Conservation (phyloP, 129 eudicot species). For the Cynara cardunculus region DNA sequence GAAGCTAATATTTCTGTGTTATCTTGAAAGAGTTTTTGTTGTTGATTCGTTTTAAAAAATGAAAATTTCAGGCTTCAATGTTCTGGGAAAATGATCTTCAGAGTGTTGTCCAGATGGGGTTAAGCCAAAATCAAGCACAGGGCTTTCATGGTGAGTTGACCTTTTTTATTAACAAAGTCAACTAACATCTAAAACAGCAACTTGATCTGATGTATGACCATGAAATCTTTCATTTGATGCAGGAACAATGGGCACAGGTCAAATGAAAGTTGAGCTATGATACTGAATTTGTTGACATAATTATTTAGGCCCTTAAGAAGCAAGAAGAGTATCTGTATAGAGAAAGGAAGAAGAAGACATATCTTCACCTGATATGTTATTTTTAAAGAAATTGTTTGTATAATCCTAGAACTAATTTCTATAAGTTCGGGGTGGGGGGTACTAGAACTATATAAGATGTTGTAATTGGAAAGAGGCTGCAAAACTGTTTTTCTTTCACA, state of each 20-base stretch:
- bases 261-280: slow-evolving; percentile 83
- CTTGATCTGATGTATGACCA: slow-evolving; percentile 18
- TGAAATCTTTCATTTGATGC: slow-evolving; percentile 18
- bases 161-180: slow-evolving; percentile 12
- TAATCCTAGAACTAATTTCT: slow-evolving; percentile 48
- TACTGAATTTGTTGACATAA: slow-evolving; percentile 21
- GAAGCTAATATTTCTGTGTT: slow-evolving; percentile 9
- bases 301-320: slow-evolving; percentile 43
- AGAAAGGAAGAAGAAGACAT: slow-evolving; percentile 33
- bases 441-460: slow-evolving; percentile 29
- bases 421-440: slow-evolving; percentile 6
- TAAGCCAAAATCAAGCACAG: slow-evolving; percentile 57
- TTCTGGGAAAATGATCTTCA: slow-evolving; percentile 84
- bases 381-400: slow-evolving; percentile 37
- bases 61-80: slow-evolving; percentile 39
- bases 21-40: neutral
- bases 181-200: neutral
- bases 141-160: slow-evolving; percentile 53
- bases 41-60: slow-evolving; percentile 3
- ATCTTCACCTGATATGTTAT: slow-evolving; percentile 38
- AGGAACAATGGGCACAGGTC: slow-evolving; percentile 50
- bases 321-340: slow-evolving; percentile 70
- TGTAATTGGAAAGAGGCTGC: slow-evolving; percentile 27
- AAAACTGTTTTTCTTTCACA: slow-evolving; percentile 18
- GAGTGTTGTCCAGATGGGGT: slow-evolving; percentile 78